A percentile compares a stretch with the other conserved stretches of the same genome.
Conservation (phyloP, 768 basidiomycete species). For the Pleurotus cornucopiae region DNA sequence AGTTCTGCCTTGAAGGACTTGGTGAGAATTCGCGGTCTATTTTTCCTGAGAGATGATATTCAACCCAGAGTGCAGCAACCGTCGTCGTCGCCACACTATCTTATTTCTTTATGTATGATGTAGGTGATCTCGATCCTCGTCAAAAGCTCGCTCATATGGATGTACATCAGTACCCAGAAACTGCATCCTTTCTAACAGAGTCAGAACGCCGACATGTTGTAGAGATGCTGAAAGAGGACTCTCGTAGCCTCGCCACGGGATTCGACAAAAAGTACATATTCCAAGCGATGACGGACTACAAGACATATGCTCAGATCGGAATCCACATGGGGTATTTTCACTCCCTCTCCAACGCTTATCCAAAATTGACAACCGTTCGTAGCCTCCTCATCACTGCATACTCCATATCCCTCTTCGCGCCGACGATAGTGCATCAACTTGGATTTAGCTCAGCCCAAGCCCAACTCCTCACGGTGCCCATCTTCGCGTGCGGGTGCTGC, state of each 20-base stretch:
- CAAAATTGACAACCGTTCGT: not conserved
- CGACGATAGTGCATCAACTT: conserved; percentile 43
- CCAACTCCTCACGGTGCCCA: conserved; percentile 48
- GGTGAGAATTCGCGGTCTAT: conserved; percentile 9
- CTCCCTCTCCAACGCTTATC: no score
- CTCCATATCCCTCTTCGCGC: conserved; percentile 42
- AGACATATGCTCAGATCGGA: conserved; percentile 33
- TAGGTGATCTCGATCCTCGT: conserved; percentile 17
- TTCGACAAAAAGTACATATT: conserved; percentile 41
- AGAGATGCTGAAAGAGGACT: conserved; percentile 39
- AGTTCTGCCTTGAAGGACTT: conserved; percentile 47
- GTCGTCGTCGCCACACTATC: conserved; percentile 35
- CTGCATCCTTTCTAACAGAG: conserved; percentile 49
- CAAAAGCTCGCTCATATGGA: not conserved
- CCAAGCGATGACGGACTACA: conserved; percentile 46
- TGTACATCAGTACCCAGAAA: conserved; percentile 45
- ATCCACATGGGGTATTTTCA: conserved; percentile 37
- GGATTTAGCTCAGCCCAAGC: conserved; percentile 48
- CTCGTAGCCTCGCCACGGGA: conserved; percentile 39
- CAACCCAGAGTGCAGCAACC: conserved; percentile 18
- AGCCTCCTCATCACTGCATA: conserved; percentile 41
- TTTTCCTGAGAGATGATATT: not conserved
- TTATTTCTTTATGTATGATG: conserved; percentile 55
- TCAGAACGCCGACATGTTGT: conserved; percentile 35
- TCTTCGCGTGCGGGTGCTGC: conserved; percentile 43